phyloP scores from a whole-genome alignment of 208 protist species.

The Naegleria fowleri region DNA sequence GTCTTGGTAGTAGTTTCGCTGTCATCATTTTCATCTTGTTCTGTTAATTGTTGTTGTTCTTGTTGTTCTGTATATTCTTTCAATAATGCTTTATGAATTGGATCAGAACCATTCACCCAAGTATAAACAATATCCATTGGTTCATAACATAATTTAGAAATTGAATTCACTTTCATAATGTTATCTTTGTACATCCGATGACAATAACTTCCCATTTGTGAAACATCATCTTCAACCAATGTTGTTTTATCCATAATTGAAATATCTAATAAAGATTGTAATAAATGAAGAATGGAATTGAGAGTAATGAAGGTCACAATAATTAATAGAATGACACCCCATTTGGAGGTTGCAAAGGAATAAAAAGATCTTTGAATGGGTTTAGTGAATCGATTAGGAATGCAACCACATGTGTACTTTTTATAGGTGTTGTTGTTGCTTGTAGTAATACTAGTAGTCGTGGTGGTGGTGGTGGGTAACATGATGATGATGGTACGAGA shows the following conservation, averaged over 20 bases:
- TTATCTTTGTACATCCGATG: constrained; percentile 47
- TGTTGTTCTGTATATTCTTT: neutral
- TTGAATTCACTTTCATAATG: constrained; percentile 43
- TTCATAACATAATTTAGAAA: constrained; percentile 46
- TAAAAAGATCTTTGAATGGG: constrained; percentile 49
- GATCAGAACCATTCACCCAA: constrained; percentile 88
- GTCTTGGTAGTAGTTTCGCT: neutral
- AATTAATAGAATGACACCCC: constrained; percentile 48
- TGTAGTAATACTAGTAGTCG: too few relatives aligned
- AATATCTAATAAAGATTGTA: constrained; percentile 17
- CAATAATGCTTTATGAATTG: constrained; percentile 39
- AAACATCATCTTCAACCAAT: neutral
- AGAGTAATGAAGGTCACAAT: constrained; percentile 48
- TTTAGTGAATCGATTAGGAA: constrained; percentile 32
- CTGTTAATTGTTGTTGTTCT: neutral
- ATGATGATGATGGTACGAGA: too few relatives aligned
- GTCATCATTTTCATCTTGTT: neutral
- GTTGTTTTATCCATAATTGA: neutral
- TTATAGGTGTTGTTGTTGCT: too few relatives aligned
- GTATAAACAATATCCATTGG: constrained; percentile 86
- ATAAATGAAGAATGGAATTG: constrained; percentile 47
- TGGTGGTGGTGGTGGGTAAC: too few relatives aligned
- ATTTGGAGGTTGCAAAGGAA: constrained; percentile 49
- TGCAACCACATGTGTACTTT: neutral
- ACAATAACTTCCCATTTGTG: constrained; percentile 11